phyloP scores from a whole-genome alignment of 2,329 filamentous ascomycete species.

The Xenosphaeropsis pyriputrescens region DNA sequence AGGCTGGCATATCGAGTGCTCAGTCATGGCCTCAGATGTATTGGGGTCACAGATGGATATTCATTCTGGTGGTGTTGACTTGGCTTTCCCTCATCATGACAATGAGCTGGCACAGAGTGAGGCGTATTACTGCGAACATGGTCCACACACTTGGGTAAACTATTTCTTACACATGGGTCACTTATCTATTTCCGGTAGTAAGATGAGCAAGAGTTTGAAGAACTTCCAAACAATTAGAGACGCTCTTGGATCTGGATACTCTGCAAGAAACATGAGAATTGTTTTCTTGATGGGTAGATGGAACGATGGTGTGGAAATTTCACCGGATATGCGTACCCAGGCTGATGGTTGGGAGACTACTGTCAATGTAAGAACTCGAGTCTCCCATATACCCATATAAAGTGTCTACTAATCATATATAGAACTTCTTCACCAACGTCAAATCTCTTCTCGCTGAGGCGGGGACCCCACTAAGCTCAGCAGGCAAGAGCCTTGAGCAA shows the following conservation, averaged over 20 bases:
- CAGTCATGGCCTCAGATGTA: conserved; percentile 85
- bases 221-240: conserved; percentile 92
- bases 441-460: conserved; percentile 37
- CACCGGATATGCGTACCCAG: conserved; percentile 62
- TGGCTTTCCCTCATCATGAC: conserved; percentile 85
- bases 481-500: conserved; percentile 8
- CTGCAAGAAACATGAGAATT: conserved; percentile 64
- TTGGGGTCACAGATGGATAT: conserved; percentile 79
- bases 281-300: conserved; percentile 80
- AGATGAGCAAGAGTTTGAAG: conserved; percentile 94
- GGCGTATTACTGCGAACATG: conserved; percentile 47
- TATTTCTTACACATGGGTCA: conserved; percentile 97
- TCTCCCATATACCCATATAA: background rate
- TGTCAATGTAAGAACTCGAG: conserved; percentile 44
- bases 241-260: conserved; percentile 57
- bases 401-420: conserved; percentile 1
- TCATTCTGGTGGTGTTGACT: conserved; percentile 82
- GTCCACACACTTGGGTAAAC: conserved; percentile 67
- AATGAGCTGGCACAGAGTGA: conserved; percentile 87
- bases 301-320: conserved; percentile 87
- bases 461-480: conserved; percentile 11
- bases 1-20: conserved; percentile 97
- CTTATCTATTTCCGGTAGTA: conserved; percentile 73
- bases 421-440: conserved; percentile 44
- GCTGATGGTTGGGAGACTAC: conserved; percentile 70